Base-by-base conservation (phyloP, 495 filamentous ascomycete genomes). In the Penicillium coprophilum region DNA sequence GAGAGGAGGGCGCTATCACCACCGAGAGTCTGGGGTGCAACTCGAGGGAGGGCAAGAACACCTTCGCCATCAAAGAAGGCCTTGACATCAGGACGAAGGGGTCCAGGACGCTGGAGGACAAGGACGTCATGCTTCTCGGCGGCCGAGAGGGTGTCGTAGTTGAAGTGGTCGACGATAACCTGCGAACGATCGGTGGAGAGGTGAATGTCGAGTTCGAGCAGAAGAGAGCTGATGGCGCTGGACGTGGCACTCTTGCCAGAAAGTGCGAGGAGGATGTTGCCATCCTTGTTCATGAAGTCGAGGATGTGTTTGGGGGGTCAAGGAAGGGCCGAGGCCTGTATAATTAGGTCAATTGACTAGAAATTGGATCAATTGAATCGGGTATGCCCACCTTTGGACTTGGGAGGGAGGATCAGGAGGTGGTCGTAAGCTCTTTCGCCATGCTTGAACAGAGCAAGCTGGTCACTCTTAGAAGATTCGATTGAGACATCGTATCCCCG, bases 361-460 rank as follows among this genome's bases (percentile, higher is more conserved):
- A 19, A 8, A 9, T 21, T 4, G 40, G 3, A 43, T 6, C n/a
- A 21, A 12, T 50, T 46, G 6, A 10, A 6, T n/a, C 13, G 30
- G 41, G 13, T 10, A 27, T 46, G n/a, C 66, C 63, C 69, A 91
- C 90, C 92, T 80, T 97, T 97, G 4, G 89, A 84, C 73, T 89
- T 93, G 17, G 87, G 80, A 23, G 94, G 94, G 30, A 97, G 83
- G 56, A 98, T 80, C 49, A 97, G 70, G 49, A 96, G 73, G 66
- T 98, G 93, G 77, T 97, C 94, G 71, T 92, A 96, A 58, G 84
- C 82, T 70, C 85, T 85, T 73, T 93, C 91, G 69, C 94, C 95
- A 58, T 90, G 85, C 66, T 84, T 75, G 79, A 97, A 96, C 58
- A 98, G 79, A 45, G 86, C 81, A 62, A 98, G 80, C 60, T 81